Conservation (phyloP, 2,329 filamentous ascomycete genomes). For the Eutypa lata region DNA sequence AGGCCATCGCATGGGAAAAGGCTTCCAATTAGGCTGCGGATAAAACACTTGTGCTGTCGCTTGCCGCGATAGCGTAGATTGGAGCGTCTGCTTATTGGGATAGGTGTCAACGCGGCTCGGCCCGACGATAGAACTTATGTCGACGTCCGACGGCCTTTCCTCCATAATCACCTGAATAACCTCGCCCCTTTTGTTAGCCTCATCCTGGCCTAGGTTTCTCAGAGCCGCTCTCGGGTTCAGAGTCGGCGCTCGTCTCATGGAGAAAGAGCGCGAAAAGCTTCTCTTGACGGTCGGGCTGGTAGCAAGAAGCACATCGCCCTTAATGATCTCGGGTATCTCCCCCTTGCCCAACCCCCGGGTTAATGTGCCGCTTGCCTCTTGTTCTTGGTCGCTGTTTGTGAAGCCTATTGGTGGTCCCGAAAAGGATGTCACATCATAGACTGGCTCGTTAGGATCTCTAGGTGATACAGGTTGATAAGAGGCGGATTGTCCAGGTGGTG, state of each 20-base stretch:
- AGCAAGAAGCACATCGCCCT: slow-evolving; percentile 48
- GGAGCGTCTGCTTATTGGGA: slow-evolving; percentile 28
- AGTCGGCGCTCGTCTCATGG: slow-evolving; percentile 28
- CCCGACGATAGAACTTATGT: slow-evolving; percentile 50
- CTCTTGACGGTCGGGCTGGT: slow-evolving; percentile 30
- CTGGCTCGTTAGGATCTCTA: slow-evolving; percentile 25
- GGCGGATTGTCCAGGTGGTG: slow-evolving; percentile 30
- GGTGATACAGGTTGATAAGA: slow-evolving; percentile 23
- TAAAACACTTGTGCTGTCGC: slow-evolving; percentile 52
- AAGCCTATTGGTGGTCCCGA: slow-evolving; percentile 40
- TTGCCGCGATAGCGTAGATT: slow-evolving; percentile 35
- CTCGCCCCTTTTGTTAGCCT: slow-evolving; percentile 58
- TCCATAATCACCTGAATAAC: slow-evolving; percentile 58
- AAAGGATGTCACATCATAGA: slow-evolving; percentile 45
- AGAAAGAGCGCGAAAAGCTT: slow-evolving; percentile 39
- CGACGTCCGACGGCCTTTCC: slow-evolving; percentile 38
- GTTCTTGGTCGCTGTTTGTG: slow-evolving; percentile 44
- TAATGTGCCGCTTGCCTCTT: slow-evolving; percentile 53
- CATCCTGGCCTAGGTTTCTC: slow-evolving; percentile 50
- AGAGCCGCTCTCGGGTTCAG: slow-evolving; percentile 37
- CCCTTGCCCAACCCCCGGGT: slow-evolving; percentile 59
- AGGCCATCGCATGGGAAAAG: slow-evolving; percentile 61
- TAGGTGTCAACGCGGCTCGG: slow-evolving; percentile 26
- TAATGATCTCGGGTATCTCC: slow-evolving; percentile 46
- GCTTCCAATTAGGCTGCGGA: slow-evolving; percentile 65